Evolutionary conservation across 2,329 filamentous ascomycete genomes (phyloP).

Genomic region (Venturia effusa): DNA sequence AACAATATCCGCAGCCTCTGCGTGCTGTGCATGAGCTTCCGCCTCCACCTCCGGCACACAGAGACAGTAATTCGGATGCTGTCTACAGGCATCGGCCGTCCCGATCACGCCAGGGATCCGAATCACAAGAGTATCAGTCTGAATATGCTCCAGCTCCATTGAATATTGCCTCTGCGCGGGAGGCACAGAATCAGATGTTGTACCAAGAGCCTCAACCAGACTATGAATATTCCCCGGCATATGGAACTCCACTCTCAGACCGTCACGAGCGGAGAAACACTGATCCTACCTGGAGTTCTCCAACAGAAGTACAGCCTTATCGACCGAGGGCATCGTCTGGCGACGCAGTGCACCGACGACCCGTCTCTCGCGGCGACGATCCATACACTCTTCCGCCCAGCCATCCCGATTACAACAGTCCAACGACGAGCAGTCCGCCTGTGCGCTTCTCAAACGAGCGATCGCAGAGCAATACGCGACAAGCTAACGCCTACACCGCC

Average conservation of each 20-base stretch:
- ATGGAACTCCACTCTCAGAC: neutral
- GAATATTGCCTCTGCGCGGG: neutral
- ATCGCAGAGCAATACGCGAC: neutral
- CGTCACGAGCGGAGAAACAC: constrained; percentile 6
- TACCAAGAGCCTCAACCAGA: neutral
- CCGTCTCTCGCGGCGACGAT: constrained; percentile 6
- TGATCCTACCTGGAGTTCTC: constrained; percentile 2
- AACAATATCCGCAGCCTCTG: neutral
- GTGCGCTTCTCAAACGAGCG: neutral
- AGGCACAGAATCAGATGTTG: neutral
- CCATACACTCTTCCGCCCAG: constrained; percentile 6
- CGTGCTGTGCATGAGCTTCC: constrained; percentile 13
- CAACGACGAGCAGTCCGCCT: constrained; percentile 2
- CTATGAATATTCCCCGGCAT: constrained; percentile 15
- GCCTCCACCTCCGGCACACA: constrained; percentile 28
- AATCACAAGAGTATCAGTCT: constrained; percentile 17
- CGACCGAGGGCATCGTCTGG: constrained; percentile 8
- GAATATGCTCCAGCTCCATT: constrained; percentile 24
- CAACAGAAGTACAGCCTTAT: neutral
- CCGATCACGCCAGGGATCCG: constrained; percentile 10
- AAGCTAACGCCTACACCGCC: neutral
- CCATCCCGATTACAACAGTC: constrained; percentile 8
- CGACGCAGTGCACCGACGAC: neutral
- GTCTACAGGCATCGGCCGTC: neutral
- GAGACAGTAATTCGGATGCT: constrained; percentile 23